Percentiles rank a stretch among this genome's conserved stretches.
Evolutionary conservation across 2,329 filamentous ascomycete genomes (phyloP).

Genomic region (Penicillium sp.): DNA sequence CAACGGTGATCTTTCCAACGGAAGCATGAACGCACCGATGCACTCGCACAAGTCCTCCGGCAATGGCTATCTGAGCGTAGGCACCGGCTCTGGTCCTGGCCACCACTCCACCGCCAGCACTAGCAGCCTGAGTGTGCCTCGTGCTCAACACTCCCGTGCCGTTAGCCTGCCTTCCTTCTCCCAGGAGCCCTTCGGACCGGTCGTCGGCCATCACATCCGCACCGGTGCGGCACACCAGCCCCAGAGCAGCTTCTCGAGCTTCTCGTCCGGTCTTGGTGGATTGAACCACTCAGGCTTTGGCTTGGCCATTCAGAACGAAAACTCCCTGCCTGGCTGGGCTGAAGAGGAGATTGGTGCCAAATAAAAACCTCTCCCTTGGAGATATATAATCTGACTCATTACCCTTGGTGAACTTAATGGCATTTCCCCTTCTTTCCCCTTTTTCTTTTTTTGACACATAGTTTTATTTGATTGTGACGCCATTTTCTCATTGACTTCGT

Average conservation of each 20-base stretch:
- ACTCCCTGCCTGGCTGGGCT: conserved; percentile 58
- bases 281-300: conserved; percentile 56
- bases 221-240: conserved; percentile 39
- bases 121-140: conserved; percentile 48
- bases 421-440: conserved; percentile 16
- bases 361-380: conserved; percentile 29
- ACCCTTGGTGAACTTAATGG: conserved; percentile 18
- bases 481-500: conserved; percentile 21
- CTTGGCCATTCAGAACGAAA: conserved; percentile 56
- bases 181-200: conserved; percentile 53
- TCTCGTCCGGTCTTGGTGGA: conserved; percentile 56
- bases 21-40: conserved; percentile 46
- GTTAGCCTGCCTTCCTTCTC: conserved; percentile 78
- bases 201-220: conserved; percentile 36
- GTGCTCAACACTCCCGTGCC: conserved; percentile 67
- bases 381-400: conserved; percentile 17
- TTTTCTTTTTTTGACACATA: conserved; percentile 10
- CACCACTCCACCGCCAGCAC: conserved; percentile 66
- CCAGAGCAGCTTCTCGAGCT: conserved; percentile 54
- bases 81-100: conserved; percentile 61
- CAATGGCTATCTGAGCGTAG: conserved; percentile 55
- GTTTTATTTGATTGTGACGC: conserved; percentile 7
- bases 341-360: conserved; percentile 60
- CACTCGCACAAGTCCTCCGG: conserved; percentile 59
- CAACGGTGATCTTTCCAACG: conserved; percentile 57